Conservation (phyloP, 2,329 filamentous ascomycete species). For the Atkinsonella hypoxylon region DNA sequence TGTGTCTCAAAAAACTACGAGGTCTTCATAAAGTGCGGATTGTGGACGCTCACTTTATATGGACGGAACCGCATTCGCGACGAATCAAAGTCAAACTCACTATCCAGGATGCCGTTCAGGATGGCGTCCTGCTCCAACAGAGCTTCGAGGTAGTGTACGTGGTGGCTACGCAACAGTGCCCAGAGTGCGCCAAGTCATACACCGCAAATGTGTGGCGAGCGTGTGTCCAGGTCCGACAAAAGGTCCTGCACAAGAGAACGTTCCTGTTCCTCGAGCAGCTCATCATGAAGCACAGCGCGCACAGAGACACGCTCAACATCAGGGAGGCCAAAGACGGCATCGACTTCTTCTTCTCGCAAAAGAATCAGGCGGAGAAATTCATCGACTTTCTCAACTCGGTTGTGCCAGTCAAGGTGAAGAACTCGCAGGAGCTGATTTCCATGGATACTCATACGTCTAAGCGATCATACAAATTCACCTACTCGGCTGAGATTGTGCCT, state of each 20-base stretch:
- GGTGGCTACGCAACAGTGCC: constrained; percentile 84
- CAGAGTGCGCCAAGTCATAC: constrained; percentile 90
- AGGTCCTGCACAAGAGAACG: constrained; percentile 85
- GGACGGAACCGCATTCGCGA: constrained; percentile 94
- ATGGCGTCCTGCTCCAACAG: constrained; percentile 68
- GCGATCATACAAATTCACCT: constrained; percentile 92
- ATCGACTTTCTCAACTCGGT: constrained; percentile 82
- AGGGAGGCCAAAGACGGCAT: constrained; percentile 93
- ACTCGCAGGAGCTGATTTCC: constrained; percentile 75
- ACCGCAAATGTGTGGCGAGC: constrained; percentile 95
- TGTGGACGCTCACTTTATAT: constrained; percentile 92
- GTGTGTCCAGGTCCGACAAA: constrained; percentile 88
- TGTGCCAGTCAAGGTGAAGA: constrained; percentile 65
- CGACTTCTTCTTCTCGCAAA: constrained; percentile 85
- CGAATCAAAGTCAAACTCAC: constrained; percentile 92
- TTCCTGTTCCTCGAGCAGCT: constrained; percentile 72
- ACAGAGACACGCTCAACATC: constrained; percentile 92
- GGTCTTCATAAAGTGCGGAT: constrained; percentile 85
- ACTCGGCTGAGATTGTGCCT: constrained; percentile 77
- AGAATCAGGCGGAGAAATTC: constrained; percentile 87
- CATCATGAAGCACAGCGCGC: constrained; percentile 86
- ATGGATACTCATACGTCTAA: constrained; percentile 83
- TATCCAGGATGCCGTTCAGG: constrained; percentile 59
- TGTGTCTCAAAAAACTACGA: constrained; percentile 80
- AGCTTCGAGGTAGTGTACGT: constrained; percentile 91